Conservation (phyloP, 257 asterid species). For the Gentiana straminea region DNA sequence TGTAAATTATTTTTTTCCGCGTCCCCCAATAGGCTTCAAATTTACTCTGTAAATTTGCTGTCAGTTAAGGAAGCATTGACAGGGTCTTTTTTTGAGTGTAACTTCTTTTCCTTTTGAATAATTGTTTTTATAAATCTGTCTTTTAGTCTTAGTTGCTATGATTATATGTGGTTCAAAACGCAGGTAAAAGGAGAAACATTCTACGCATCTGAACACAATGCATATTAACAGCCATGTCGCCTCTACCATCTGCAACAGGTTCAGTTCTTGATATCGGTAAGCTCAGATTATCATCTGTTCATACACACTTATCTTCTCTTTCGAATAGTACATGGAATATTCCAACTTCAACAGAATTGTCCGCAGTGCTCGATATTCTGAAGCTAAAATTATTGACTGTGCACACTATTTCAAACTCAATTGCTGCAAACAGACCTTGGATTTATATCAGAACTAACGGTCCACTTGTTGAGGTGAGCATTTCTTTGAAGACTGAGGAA, state of each 20-base stretch:
- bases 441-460: conserved; percentile 34
- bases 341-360: conserved; percentile 25
- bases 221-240: conserved; percentile 49
- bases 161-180: conserved; percentile 20
- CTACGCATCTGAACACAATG: conserved; percentile 52
- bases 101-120: too few relatives aligned
- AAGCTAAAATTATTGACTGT: conserved; percentile 38
- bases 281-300: conserved; percentile 47
- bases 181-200: conserved; percentile 71
- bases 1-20: too few relatives aligned
- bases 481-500: too few relatives aligned
- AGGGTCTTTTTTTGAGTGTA: background rate
- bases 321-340: conserved; percentile 51
- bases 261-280: conserved; percentile 60
- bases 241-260: conserved; percentile 35
- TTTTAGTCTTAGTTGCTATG: background rate
- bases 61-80: too few relatives aligned
- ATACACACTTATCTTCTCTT: conserved; percentile 38
- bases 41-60: too few relatives aligned
- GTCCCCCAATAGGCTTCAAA: too few relatives aligned
- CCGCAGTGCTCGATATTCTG: conserved; percentile 56
- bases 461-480: conserved; percentile 55
- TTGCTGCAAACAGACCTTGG: conserved; percentile 43
- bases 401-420: conserved; percentile 42
- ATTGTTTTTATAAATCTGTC: too few relatives aligned